These are phyloP conservation scores for Thelonectria discophora DNA, from an alignment of 2,329 filamentous ascomycete species.

Conservation along the genomic window DNA sequence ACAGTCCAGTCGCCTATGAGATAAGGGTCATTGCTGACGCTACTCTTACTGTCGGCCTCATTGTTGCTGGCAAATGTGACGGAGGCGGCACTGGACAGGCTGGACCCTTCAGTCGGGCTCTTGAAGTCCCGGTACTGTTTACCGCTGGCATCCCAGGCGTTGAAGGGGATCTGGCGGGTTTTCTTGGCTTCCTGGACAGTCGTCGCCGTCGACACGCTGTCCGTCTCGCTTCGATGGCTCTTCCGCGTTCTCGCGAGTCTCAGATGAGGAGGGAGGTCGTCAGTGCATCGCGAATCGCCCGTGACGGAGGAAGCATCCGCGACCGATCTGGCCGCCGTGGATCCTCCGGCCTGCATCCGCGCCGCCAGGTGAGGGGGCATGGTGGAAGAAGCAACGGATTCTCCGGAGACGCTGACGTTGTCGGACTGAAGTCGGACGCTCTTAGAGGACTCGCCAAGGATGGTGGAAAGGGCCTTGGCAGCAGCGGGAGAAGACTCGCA, in stretches of 20 bases:
- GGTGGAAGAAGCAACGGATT: conserved; percentile 8
- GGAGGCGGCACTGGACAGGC: conserved; percentile 27
- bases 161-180: conserved; percentile 33
- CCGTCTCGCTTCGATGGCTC: conserved; percentile 1
- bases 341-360: neutral
- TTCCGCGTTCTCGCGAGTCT: neutral
- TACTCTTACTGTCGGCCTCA: neutral
- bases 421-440: neutral
- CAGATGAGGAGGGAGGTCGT: conserved; percentile 23
- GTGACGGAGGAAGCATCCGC: neutral
- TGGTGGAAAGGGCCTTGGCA: neutral
- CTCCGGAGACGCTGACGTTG: conserved; percentile 16
- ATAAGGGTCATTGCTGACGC: conserved; percentile 19
- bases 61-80: conserved; percentile 18
- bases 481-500: neutral
- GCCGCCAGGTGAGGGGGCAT: conserved; percentile 17
- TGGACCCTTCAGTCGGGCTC: conserved; percentile 29
- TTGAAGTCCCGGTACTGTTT: conserved; percentile 35
- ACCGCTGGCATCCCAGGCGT: conserved; percentile 46
- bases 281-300: neutral
- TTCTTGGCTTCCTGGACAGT: conserved; percentile 32
- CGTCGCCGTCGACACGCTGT: conserved; percentile 45
- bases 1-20: conserved; percentile 27
- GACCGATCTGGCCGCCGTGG: neutral
- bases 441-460: neutral